Base-by-base conservation (phyloP, 169 alveolate species). In the Prorocentrum cordatum region DNA sequence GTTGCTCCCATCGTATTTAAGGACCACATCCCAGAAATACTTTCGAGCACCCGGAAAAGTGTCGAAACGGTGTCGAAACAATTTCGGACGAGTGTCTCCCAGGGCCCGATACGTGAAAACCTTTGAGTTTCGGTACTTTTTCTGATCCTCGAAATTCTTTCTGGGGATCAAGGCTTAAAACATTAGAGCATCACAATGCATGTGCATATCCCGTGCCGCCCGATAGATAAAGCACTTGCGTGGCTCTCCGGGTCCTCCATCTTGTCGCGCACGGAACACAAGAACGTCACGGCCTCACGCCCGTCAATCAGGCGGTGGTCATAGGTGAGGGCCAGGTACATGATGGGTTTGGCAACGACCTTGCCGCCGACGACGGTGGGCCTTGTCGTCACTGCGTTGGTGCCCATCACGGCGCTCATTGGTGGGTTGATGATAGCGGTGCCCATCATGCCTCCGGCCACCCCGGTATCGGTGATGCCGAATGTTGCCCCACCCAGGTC, bases 221-320 rank as follows among this genome's bases (percentile, higher is more conserved):
- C n/a, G n/a, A n/a, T n/a, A n/a, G n/a, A n/a, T n/a, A n/a, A n/a
- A n/a, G n/a, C n/a, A n/a, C n/a, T n/a, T n/a, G n/a, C n/a, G n/a
- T n/a, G n/a, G n/a, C n/a, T n/a, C n/a, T n/a, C 64, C 2, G 99
- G 98, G 93, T 97, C 97, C 94, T 97, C 98, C 47, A 97, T 95
- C 84, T 94, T 94, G 73, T 96, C 96, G 79, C 94, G 95, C 58
- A 97, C 95, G 75, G 95, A 93, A 88, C 95, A 94, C 47, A 97
- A 94, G 96, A 97, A 97, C 35, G 96, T 96, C 27, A 96, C 99
- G 26, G 99, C 99, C 91, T 97, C 99, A 92, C 98, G 95, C 62
- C 99, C 99, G 93, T 97, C 99, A 70, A 97, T 91, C 45, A 97
- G 93, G 83, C 99, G 95, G 95, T 97, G 99, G 92, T 97, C 99